A percentile compares a stretch with the other conserved stretches of the same genome.
Evolutionary conservation across 148 eudicot species (phyloP).

Genomic region (Amaranthus hypochondriacus): DNA sequence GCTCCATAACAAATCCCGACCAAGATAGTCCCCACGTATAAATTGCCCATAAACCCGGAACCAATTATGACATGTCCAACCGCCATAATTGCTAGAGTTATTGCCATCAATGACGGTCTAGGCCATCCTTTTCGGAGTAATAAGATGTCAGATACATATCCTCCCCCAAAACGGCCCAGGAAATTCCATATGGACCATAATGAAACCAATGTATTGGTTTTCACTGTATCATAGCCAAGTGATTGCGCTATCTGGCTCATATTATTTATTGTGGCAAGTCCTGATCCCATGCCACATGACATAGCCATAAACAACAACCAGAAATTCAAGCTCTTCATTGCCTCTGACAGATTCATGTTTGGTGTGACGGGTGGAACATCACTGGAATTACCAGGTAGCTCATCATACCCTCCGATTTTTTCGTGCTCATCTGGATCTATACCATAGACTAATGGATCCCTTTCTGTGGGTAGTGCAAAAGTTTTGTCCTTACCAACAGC

Average conservation of each 20-base stretch:
- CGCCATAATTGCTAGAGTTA: conserved; percentile 65
- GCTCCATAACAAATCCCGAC: conserved; percentile 88
- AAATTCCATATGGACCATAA: conserved; percentile 94
- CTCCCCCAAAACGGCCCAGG: conserved; percentile 90
- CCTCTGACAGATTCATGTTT: conserved; percentile 50
- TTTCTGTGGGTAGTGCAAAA: conserved; percentile 16
- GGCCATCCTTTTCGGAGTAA: conserved; percentile 58
- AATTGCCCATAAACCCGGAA: conserved; percentile 68
- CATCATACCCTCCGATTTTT: conserved; percentile 21
- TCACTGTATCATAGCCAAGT: conserved; percentile 47
- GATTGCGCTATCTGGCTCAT: conserved; percentile 89
- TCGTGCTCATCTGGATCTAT: conserved; percentile 14
- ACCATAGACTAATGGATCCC: conserved; percentile 27
- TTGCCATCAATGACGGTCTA: conserved; percentile 59
- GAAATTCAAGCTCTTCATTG: conserved; percentile 58
- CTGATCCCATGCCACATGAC: conserved; percentile 93
- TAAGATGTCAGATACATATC: conserved; percentile 65
- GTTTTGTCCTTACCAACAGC: conserved; percentile 46
- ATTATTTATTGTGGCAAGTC: conserved; percentile 80
- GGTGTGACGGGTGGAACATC: conserved; percentile 19
- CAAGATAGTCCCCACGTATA: conserved; percentile 72
- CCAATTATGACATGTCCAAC: conserved; percentile 66
- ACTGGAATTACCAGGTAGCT: conserved; percentile 19
- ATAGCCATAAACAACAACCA: conserved; percentile 80
- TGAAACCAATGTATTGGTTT: conserved; percentile 63